These are phyloP conservation scores for Orbilia javanica DNA, from an alignment of 2,329 filamentous ascomycete genomes.

Conservation along the genomic window DNA sequence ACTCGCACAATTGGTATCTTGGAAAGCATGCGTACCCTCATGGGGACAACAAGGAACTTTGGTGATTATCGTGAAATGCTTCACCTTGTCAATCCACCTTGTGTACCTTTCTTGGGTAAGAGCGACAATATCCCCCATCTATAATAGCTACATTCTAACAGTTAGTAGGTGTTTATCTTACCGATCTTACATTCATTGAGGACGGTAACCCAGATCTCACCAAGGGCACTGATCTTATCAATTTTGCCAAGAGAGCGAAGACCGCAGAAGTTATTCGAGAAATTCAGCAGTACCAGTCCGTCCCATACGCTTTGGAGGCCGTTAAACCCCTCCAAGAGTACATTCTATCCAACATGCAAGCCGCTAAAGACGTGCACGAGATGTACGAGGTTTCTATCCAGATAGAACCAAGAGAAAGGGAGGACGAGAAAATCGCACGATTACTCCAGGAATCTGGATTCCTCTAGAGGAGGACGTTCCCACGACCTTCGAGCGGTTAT, in stretches of 20 bases:
- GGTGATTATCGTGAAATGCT: conserved; percentile 93
- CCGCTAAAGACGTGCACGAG: conserved; percentile 94
- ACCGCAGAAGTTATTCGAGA: conserved; percentile 98
- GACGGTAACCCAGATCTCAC: conserved; percentile 96
- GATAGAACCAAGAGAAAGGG: conserved; percentile 92
- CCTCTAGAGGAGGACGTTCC: conserved; percentile 60
- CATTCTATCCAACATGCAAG: conserved; percentile 95
- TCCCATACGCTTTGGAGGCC: conserved; percentile 90
- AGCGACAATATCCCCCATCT: conserved; percentile 24
- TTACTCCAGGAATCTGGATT: conserved; percentile 63
- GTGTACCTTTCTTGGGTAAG: conserved; percentile 96
- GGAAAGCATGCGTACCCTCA: conserved; percentile 91
- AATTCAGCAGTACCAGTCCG: conserved; percentile 98
- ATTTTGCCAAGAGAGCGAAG: conserved; percentile 98
- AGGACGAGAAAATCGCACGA: conserved; percentile 99
- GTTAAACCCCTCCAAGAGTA: conserved; percentile 96
- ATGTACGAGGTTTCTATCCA: conserved; percentile 98
- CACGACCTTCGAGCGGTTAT: conserved; percentile 43
- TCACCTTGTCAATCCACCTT: conserved; percentile 92
- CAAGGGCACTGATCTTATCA: conserved; percentile 96
- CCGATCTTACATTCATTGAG: conserved; percentile 97
- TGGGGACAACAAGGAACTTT: conserved; percentile 99
- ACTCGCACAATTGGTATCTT: conserved; percentile 82
- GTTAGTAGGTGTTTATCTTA: conserved; percentile 85
- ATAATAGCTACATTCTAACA: not conserved